phyloP scores from a whole-genome alignment of 345 rosid genomes.

The Diplotaxis tenuifolia region DNA sequence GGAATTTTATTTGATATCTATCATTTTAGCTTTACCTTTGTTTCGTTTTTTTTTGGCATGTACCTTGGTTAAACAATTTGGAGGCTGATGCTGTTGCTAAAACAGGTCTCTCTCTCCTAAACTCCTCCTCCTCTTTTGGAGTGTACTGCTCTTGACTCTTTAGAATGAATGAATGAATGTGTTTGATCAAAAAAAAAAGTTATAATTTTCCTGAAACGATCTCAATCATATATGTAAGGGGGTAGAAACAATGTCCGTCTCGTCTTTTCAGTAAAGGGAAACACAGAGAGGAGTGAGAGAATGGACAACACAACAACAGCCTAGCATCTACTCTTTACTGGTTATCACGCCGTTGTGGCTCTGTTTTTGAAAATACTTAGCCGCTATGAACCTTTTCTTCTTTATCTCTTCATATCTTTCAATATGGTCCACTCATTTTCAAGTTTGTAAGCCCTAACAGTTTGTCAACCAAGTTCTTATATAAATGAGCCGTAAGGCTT shows the following conservation, averaged over 20 bases:
- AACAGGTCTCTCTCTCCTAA: too few species aligned
- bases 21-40: too few species aligned
- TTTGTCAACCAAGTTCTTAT: not conserved
- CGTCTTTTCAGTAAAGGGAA: constrained; percentile 32
- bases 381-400: constrained; percentile 21
- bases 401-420: constrained; percentile 12
- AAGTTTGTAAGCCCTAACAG: constrained; percentile 5
- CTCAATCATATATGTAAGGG: not conserved
- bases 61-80: too few species aligned
- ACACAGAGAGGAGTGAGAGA: not conserved
- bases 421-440: constrained; percentile 16
- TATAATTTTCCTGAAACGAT: not conserved
- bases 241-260: constrained; percentile 27
- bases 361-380: not conserved
- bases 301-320: constrained; percentile 24
- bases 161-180: too few species aligned
- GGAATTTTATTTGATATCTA: too few species aligned
- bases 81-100: too few species aligned
- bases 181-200: too few species aligned
- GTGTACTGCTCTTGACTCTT: too few species aligned
- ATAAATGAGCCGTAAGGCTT: not conserved
- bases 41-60: too few species aligned
- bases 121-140: too few species aligned
- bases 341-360: not conserved
- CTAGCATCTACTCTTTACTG: not conserved